Base-by-base conservation (phyloP, 495 filamentous ascomycete genomes). In the Jackrogersella multiformis region DNA sequence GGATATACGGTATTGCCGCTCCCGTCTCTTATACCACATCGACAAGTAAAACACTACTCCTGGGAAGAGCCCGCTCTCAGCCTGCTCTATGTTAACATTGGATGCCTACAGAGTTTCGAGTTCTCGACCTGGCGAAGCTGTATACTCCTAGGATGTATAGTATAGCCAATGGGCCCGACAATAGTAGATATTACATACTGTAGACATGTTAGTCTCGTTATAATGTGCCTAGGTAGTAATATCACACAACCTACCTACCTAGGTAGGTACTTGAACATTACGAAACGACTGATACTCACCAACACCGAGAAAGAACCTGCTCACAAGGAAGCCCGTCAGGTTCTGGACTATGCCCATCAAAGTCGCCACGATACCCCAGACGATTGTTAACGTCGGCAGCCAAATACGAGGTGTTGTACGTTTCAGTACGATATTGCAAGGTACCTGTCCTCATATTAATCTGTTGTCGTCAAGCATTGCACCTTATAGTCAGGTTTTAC, bases 21-120 rank as follows among this genome's bases (percentile, higher is more conserved):
- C 90, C 24, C 84, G 84, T 15, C 90, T 80, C 69, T 89, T 89
- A 62, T 94, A 94, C 88, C 91, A 93, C 88, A 92, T 92, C 1
- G 88, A 90, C n/a, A 94, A 82, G 69, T 92, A 92, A 73, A 89
- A 93, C 0, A 92, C 90, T 0, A 93, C 90, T 0, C 91, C 90
- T 10, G 90, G 89, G 56, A 90, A 91, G 0, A 92, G 79, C 0
- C 87, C 88, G 42, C 82, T 85, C 67, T 84, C 81, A 21, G 82
- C 74, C 66, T 69, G n/a, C 9, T 56, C 15, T 32, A 26, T 5
- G 41, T 69, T 28, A 69, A 68, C 58, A 64, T 52, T 87, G 89
- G n/a, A n/a, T n/a, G n/a, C 1, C 92, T 80, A 26, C 4, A 5
- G 42, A 6, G n/a, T 21, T 0, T 46, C 13, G 9, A 26, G 10